These are phyloP conservation scores for Epichloe sp. DNA, from an alignment of 2,329 filamentous ascomycete genomes.

Conservation along the genomic window DNA sequence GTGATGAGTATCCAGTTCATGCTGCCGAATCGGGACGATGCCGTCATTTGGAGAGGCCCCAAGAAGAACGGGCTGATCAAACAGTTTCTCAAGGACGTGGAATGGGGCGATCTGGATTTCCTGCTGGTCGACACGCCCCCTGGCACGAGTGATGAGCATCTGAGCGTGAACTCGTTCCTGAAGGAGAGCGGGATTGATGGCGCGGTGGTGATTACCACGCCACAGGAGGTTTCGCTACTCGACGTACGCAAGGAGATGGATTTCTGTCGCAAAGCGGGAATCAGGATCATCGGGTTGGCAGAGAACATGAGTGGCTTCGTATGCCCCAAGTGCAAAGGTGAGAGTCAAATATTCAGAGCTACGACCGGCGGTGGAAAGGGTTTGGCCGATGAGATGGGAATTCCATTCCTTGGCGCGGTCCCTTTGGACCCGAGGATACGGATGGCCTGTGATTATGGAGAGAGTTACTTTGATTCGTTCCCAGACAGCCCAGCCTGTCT, in stretches of 20 bases:
- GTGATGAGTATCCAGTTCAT: conserved; percentile 99
- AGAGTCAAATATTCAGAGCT: conserved; percentile 76
- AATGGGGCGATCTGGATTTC: conserved; percentile 93
- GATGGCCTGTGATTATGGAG: conserved; percentile 93
- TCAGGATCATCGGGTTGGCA: conserved; percentile 74
- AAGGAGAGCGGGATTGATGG: conserved; percentile 88
- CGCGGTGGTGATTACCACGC: conserved; percentile 84
- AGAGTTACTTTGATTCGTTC: conserved; percentile 92
- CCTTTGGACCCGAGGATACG: conserved; percentile 88
- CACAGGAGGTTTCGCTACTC: conserved; percentile 82
- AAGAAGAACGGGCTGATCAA: conserved; percentile 99
- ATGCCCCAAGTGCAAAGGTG: conserved; percentile 77
- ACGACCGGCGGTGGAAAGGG: conserved; percentile 77
- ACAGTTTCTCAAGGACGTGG: conserved; percentile 93
- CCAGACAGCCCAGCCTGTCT: conserved; percentile 83
- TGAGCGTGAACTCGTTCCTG: conserved; percentile 84
- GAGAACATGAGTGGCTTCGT: conserved; percentile 99
- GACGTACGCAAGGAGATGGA: conserved; percentile 97
- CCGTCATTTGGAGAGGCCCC: conserved; percentile 91
- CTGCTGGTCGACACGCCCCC: conserved; percentile 95
- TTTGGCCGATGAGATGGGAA: conserved; percentile 72
- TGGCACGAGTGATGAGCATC: conserved; percentile 87
- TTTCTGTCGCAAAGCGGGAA: conserved; percentile 90
- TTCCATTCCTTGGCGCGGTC: conserved; percentile 81
- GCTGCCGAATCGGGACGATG: conserved; percentile 85